Percentiles rank a stretch among this genome's conserved stretches.
Conservation (phyloP, 1,284 basidiomycete genomes). For the Fomitopsis palustris region DNA sequence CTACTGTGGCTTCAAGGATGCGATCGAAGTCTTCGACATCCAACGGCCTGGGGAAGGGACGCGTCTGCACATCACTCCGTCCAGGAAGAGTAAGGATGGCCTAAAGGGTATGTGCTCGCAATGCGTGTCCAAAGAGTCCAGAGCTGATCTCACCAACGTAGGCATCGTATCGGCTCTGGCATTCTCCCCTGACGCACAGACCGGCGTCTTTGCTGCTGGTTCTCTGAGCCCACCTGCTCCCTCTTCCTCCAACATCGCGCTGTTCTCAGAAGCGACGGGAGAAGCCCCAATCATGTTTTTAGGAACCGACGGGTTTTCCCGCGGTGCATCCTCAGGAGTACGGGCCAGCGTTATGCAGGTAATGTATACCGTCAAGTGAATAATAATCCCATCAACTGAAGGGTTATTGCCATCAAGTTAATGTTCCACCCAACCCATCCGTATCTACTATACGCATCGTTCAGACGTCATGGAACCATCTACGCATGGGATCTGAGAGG, state of each 20-base stretch:
- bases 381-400: not conserved
- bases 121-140: not conserved
- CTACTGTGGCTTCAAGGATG: constrained; percentile 88
- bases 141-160: constrained; percentile 25
- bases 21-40: constrained; percentile 87
- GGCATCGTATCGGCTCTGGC: constrained; percentile 84
- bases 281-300: constrained; percentile 59
- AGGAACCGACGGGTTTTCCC: constrained; percentile 29
- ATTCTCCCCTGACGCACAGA: constrained; percentile 56
- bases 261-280: constrained; percentile 68
- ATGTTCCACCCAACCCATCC: constrained; percentile 75
- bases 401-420: constrained; percentile 45
- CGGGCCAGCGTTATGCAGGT: constrained; percentile 74
- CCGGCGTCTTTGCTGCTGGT: constrained; percentile 74
- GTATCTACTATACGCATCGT: constrained; percentile 75
- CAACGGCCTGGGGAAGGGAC: constrained; percentile 68
- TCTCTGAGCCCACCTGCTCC: constrained; percentile 50
- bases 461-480: constrained; percentile 61
- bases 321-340: constrained; percentile 36
- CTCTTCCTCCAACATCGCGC: constrained; percentile 58
- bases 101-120: constrained; percentile 61
- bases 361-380: constrained; percentile 5
- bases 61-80: constrained; percentile 71
- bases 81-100: constrained; percentile 78
- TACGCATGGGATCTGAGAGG: constrained; percentile 80